A percentile compares a stretch with the other conserved stretches of the same genome.
Conservation (phyloP, 176 grass and related monocot genomes). For the Cenchrus fungigraminus region DNA sequence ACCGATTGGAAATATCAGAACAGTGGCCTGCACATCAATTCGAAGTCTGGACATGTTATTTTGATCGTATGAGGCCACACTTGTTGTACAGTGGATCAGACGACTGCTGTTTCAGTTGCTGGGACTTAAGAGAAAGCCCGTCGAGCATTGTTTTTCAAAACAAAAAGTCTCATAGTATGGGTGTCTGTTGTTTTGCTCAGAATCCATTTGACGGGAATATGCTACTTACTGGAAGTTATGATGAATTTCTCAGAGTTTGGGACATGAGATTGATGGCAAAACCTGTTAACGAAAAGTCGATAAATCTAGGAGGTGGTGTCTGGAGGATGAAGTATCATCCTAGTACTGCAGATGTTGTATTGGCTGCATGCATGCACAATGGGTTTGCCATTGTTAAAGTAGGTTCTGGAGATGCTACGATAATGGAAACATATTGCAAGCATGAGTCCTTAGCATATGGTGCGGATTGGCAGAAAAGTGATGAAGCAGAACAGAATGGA, state of each 20-base stretch:
- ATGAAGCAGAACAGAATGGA: slow-evolving; percentile 23
- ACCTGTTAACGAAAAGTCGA: slow-evolving; percentile 68
- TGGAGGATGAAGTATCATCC: slow-evolving; percentile 97
- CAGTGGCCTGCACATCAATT: slow-evolving; percentile 84
- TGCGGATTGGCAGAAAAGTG: slow-evolving; percentile 85
- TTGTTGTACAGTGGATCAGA: slow-evolving; percentile 85
- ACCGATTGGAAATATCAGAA: slow-evolving; percentile 63
- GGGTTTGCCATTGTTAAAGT: slow-evolving; percentile 81
- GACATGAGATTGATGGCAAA: slow-evolving; percentile 79
- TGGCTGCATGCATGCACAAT: slow-evolving; percentile 96
- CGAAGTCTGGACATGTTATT: slow-evolving; percentile 89
- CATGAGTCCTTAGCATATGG: slow-evolving; percentile 96
- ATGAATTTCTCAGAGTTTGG: slow-evolving; percentile 94
- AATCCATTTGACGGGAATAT: slow-evolving; percentile 61
- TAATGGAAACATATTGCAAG: slow-evolving; percentile 81
- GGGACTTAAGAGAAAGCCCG: slow-evolving; percentile 74
- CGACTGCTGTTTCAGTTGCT: slow-evolving; percentile 89
- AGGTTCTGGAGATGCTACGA: slow-evolving; percentile 44
- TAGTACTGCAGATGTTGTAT: slow-evolving; percentile 53
- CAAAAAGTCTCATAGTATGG: slow-evolving; percentile 81
- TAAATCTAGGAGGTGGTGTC: slow-evolving; percentile 90
- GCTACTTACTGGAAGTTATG: slow-evolving; percentile 90
- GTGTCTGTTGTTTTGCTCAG: slow-evolving; percentile 84
- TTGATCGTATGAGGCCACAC: slow-evolving; percentile 64
- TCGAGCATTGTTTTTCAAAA: slow-evolving; percentile 61